These are phyloP conservation scores for Sporothrix variecibatus DNA, from an alignment of 2,329 filamentous ascomycete genomes.

Conservation along the genomic window DNA sequence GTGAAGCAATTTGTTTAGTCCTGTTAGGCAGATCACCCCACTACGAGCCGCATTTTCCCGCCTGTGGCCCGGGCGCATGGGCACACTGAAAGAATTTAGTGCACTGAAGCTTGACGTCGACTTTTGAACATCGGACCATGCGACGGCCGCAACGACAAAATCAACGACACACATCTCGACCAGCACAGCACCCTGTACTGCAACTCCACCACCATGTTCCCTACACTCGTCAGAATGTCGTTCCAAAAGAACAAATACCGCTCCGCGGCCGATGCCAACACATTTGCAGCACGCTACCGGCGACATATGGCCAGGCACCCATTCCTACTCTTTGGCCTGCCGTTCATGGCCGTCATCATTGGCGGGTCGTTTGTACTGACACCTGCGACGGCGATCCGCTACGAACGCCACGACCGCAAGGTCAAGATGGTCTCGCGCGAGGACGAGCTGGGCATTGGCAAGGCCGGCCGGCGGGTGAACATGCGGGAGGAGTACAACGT, in stretches of 20 bases:
- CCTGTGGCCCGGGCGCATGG: constrained; percentile 5
- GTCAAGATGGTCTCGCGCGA: constrained; percentile 82
- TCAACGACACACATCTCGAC: not conserved
- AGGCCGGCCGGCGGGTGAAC: constrained; percentile 69
- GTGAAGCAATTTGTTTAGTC: constrained; percentile 18
- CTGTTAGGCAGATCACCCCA: constrained; percentile 7
- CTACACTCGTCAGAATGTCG: constrained; percentile 33
- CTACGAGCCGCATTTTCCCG: not conserved
- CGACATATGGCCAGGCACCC: constrained; percentile 73
- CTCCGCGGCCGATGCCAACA: constrained; percentile 64
- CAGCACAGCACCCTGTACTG: not conserved
- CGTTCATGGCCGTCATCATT: constrained; percentile 87
- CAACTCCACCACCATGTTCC: not conserved
- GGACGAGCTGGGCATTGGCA: constrained; percentile 81
- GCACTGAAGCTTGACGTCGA: not conserved
- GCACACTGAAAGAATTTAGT: not conserved
- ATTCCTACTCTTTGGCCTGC: constrained; percentile 90
- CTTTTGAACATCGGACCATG: not conserved
- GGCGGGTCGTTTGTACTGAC: constrained; percentile 93
- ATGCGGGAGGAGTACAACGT: constrained; percentile 88
- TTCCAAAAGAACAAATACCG: constrained; percentile 75
- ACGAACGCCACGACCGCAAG: constrained; percentile 89
- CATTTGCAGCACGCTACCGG: constrained; percentile 76
- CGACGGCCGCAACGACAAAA: not conserved
- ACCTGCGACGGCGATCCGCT: constrained; percentile 88